These are phyloP conservation scores for Hypomontagnella submonticulosa DNA, from an alignment of 495 filamentous ascomycete genomes.

Conservation along the genomic window DNA sequence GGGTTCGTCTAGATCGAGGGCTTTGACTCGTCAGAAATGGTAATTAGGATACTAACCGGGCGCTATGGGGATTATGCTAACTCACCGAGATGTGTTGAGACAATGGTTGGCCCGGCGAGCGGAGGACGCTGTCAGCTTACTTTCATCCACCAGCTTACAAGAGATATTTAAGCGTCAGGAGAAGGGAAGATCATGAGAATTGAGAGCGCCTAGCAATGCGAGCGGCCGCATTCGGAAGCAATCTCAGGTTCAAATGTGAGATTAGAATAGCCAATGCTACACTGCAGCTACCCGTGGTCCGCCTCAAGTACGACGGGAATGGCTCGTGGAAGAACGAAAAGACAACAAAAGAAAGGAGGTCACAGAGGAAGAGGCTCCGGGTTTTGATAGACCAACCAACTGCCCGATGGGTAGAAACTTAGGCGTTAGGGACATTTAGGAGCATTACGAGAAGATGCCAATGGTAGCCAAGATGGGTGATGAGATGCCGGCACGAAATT, in stretches of 20 bases:
- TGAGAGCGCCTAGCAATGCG: conserved; percentile 23
- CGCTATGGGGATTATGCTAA: too few relatives aligned
- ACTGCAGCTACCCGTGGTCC: conserved; percentile 29
- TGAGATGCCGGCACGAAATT: conserved; percentile 18
- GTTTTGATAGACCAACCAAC: conserved; percentile 5
- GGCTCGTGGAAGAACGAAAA: conserved; percentile 9
- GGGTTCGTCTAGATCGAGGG: too few relatives aligned
- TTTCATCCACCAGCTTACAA: background rate
- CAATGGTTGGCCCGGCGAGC: background rate
- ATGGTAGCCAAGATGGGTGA: conserved; percentile 19
- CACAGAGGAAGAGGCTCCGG: conserved; percentile 5
- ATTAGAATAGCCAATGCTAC: conserved; percentile 32
- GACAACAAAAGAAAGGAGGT: conserved; percentile 6
- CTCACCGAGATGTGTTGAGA: background rate
- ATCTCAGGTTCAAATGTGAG: conserved; percentile 30
- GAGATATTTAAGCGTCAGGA: conserved; percentile 1
- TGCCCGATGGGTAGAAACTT: background rate
- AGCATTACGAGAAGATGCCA: background rate
- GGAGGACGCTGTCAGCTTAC: conserved; percentile 11
- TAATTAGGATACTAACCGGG: too few relatives aligned
- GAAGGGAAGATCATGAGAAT: background rate
- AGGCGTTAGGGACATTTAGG: background rate
- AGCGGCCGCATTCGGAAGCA: conserved; percentile 26
- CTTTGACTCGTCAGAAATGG: too few relatives aligned
- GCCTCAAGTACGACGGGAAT: conserved; percentile 30